Evolutionary conservation across 208 protist species (phyloP).

Genomic region (Leishmania tropica): DNA sequence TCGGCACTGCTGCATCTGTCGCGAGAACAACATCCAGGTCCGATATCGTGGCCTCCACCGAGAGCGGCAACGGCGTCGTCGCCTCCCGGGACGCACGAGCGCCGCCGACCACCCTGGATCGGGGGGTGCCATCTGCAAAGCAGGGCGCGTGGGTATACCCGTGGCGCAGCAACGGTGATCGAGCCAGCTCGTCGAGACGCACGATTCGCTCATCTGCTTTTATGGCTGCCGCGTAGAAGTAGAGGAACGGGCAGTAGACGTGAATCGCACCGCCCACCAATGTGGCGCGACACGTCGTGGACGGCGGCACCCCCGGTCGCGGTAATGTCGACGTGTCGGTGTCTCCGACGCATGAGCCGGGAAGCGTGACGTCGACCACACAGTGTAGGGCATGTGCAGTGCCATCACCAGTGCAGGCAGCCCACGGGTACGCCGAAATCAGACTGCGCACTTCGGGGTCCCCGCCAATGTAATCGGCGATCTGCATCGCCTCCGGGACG

Average conservation of each 20-base stretch:
- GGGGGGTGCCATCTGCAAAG: not conserved
- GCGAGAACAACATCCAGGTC: conserved; percentile 28
- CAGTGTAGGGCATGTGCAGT: conserved; percentile 8
- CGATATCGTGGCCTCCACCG: conserved; percentile 7
- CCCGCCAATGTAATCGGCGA: conserved; percentile 22
- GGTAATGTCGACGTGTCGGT: too few species aligned
- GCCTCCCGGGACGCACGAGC: not conserved
- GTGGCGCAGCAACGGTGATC: conserved; percentile 19
- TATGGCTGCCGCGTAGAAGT: conserved; percentile 10
- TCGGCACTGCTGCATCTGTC: conserved; percentile 24
- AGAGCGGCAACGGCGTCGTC: not conserved
- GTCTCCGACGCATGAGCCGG: not conserved
- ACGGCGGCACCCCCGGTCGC: not conserved
- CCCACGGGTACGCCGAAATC: conserved; percentile 19
- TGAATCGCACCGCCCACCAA: conserved; percentile 25
- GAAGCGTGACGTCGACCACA: conserved; percentile 5
- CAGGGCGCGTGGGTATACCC: conserved; percentile 11
- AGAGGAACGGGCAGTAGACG: conserved; percentile 31
- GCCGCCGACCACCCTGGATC: not conserved
- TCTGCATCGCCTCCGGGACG: conserved; percentile 17
- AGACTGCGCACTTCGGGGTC: conserved; percentile 22
- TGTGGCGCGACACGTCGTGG: conserved; percentile 5
- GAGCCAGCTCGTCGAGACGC: conserved; percentile 13
- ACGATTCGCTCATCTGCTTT: conserved; percentile 11
- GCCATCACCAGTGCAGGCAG: not conserved